Evolutionary conservation across 2,329 filamentous ascomycete genomes (phyloP).

Genomic region (Diaporthe destruens): DNA sequence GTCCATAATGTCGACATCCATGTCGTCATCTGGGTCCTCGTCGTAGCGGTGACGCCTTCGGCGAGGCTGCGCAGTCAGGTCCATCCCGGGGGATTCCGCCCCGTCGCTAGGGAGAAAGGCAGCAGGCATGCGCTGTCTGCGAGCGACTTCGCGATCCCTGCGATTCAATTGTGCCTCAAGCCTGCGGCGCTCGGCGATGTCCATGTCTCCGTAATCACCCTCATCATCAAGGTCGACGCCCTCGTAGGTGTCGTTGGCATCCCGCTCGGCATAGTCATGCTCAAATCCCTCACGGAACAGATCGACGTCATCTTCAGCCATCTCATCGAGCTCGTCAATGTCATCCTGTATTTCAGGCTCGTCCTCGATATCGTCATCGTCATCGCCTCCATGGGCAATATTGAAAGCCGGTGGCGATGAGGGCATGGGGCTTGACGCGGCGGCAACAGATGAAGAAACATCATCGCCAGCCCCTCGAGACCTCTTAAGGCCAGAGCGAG

Average conservation of each 20-base stretch:
- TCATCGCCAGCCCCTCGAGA: constrained; percentile 66
- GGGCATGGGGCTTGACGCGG: constrained; percentile 73
- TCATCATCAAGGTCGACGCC: constrained; percentile 82
- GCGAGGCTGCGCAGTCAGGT: constrained; percentile 87
- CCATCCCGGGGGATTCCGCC: constrained; percentile 78
- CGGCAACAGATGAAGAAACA: constrained; percentile 62
- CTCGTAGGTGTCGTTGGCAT: constrained; percentile 78
- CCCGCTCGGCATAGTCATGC: constrained; percentile 76
- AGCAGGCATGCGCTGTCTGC: constrained; percentile 75
- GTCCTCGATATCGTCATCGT: constrained; percentile 79
- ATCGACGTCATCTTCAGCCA: constrained; percentile 84
- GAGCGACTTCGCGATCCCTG: constrained; percentile 78
- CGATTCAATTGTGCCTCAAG: constrained; percentile 81
- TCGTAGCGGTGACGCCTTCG: constrained; percentile 92
- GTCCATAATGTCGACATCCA: constrained; percentile 94
- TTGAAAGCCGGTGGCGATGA: constrained; percentile 74
- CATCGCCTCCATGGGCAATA: constrained; percentile 76
- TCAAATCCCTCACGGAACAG: constrained; percentile 81
- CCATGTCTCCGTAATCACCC: constrained; percentile 78
- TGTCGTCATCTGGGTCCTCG: constrained; percentile 91
- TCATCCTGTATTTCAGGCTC: constrained; percentile 80
- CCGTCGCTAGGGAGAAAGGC: constrained; percentile 86
- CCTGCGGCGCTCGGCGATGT: constrained; percentile 73
- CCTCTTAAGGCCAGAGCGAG: constrained; percentile 67
- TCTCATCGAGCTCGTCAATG: constrained; percentile 82